Evolutionary conservation across 2,329 filamentous ascomycete genomes (phyloP).

Genomic region (Exophiala bonariae): DNA sequence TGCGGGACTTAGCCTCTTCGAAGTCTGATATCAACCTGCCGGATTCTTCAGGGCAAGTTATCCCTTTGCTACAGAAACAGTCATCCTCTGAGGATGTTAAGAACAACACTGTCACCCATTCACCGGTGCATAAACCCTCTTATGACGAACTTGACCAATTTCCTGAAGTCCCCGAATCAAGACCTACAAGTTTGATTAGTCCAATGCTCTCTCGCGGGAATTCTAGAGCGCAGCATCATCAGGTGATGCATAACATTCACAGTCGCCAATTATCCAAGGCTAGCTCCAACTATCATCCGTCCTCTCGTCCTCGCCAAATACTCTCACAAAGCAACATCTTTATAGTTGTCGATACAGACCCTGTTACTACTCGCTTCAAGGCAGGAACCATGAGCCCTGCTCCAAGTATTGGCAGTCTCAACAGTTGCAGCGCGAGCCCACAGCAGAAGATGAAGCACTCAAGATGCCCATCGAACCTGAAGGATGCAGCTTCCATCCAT

Average conservation of each 20-base stretch:
- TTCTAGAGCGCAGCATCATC: constrained; percentile 3
- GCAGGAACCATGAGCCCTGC: constrained; percentile 24
- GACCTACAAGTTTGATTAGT: constrained; percentile 8
- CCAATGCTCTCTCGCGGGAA: not conserved
- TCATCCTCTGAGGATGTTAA: not conserved
- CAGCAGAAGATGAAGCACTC: constrained; percentile 1
- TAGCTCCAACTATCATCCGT: not conserved
- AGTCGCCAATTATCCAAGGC: constrained; percentile 11
- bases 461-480: constrained; percentile 13
- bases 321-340: constrained; percentile 24
- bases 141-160: constrained; percentile 22
- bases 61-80: not conserved
- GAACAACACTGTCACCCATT: not conserved
- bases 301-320: constrained; percentile 3
- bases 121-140: not conserved
- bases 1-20: constrained; percentile 17
- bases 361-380: constrained; percentile 22
- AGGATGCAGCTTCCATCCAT: constrained; percentile 9
- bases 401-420: constrained; percentile 12
- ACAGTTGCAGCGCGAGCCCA: constrained; percentile 5
- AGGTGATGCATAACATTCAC: constrained; percentile 1
- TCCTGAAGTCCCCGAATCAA: constrained; percentile 17
- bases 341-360: constrained; percentile 24
- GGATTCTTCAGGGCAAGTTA: not conserved
- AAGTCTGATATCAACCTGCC: not conserved